Evolutionary conservation across 2,329 filamentous ascomycete genomes (phyloP).

Genomic region (Thelonectria discophora): DNA sequence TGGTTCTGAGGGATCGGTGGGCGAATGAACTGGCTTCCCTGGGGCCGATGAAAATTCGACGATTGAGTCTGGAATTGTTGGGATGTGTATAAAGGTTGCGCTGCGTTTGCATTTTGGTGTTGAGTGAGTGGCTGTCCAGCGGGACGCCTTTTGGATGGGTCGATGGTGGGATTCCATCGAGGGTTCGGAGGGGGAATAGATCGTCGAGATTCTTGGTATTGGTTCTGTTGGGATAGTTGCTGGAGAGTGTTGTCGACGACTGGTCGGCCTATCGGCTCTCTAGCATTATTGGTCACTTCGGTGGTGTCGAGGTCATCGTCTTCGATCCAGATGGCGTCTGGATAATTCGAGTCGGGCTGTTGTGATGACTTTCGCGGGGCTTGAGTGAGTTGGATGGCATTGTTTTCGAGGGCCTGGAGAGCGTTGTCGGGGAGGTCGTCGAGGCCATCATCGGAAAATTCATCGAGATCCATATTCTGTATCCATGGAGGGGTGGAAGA

Average conservation of each 20-base stretch:
- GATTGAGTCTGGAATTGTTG: slow-evolving; percentile 45
- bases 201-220: slow-evolving; percentile 37
- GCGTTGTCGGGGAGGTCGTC: slow-evolving; percentile 66
- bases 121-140: slow-evolving; percentile 30
- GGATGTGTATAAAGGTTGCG: slow-evolving; percentile 41
- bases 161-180: slow-evolving; percentile 50
- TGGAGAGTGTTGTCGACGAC: slow-evolving; percentile 49
- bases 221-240: slow-evolving; percentile 40
- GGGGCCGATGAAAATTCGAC: slow-evolving; percentile 43
- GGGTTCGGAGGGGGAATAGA: slow-evolving; percentile 48
- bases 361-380: slow-evolving; percentile 39
- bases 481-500: slow-evolving; percentile 26
- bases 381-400: slow-evolving; percentile 70
- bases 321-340: slow-evolving; percentile 58
- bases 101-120: slow-evolving; percentile 23
- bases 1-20: slow-evolving; percentile 45
- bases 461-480: slow-evolving; percentile 57
- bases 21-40: slow-evolving; percentile 54
- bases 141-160: slow-evolving; percentile 36
- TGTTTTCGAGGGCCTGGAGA: slow-evolving; percentile 70
- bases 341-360: slow-evolving; percentile 39
- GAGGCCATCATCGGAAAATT: slow-evolving; percentile 71
- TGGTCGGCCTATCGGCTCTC: slow-evolving; percentile 50
- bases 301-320: slow-evolving; percentile 68
- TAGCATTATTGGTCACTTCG: slow-evolving; percentile 62